Conservation (phyloP, 23 red algal species). For the Porphyridium purpureum region DNA sequence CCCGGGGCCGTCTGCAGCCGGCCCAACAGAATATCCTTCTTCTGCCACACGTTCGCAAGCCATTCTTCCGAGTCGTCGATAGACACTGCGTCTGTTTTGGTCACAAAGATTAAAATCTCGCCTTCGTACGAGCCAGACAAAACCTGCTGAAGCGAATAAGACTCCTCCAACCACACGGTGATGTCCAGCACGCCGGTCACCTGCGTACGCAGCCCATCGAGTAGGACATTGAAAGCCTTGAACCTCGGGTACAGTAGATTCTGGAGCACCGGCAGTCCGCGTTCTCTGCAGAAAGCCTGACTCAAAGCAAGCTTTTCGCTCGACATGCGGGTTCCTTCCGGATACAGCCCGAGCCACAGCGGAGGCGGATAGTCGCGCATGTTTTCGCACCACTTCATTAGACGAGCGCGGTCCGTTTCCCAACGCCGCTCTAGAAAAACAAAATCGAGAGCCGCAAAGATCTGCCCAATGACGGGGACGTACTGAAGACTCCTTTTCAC, state of each 20-base stretch:
- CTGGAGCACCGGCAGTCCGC: constrained; percentile 4
- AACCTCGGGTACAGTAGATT: constrained; percentile 54
- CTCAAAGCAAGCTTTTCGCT: constrained; percentile 15
- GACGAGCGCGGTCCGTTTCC: too few species aligned
- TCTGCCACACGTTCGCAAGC: not conserved
- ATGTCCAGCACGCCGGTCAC: not conserved
- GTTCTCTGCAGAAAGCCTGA: constrained; percentile 5
- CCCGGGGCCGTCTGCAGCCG: not conserved
- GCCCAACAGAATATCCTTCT: not conserved
- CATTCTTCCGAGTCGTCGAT: not conserved
- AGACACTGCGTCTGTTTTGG: not conserved
- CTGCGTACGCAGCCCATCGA: constrained; percentile 6
- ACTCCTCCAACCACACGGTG: not conserved
- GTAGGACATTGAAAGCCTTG: constrained; percentile 37
- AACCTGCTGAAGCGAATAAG: not conserved
- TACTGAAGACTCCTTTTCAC: too few species aligned
- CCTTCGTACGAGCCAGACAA: not conserved
- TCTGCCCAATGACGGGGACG: too few species aligned
- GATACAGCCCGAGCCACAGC: constrained; percentile 37
- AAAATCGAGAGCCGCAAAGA: too few species aligned
- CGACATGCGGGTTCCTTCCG: constrained; percentile 42
- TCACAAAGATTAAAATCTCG: not conserved
- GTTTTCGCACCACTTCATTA: too few species aligned
- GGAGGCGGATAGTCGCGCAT: too few species aligned
- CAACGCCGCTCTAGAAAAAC: too few species aligned